These are phyloP conservation scores for Fusarium floridanum DNA, from an alignment of 2,329 filamentous ascomycete genomes.

Conservation along the genomic window DNA sequence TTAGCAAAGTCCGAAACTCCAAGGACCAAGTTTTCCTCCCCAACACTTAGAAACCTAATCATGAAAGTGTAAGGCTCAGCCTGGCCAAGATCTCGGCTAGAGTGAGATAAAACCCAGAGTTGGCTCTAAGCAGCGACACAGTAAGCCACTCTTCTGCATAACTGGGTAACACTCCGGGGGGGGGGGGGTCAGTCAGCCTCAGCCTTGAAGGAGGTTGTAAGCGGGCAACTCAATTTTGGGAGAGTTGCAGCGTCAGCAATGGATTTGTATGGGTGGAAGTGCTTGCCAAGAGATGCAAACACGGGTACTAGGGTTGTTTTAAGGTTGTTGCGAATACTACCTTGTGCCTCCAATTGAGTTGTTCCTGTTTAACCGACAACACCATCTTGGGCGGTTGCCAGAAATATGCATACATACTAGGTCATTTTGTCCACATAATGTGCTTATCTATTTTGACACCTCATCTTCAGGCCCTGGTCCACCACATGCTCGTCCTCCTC, in stretches of 20 bases:
- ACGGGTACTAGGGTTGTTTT: slow-evolving; percentile 17
- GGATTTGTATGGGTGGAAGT: not conserved
- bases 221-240: slow-evolving; percentile 12
- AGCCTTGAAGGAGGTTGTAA: slow-evolving; percentile 30
- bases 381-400: not conserved
- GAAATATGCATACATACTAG: not conserved
- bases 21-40: not conserved
- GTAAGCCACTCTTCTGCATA: slow-evolving; percentile 25
- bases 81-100: not conserved
- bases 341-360: not conserved
- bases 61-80: not conserved
- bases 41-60: not conserved
- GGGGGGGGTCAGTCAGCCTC: slow-evolving; percentile 28
- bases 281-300: slow-evolving; percentile 18
- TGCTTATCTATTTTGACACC: not conserved
- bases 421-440: not conserved
- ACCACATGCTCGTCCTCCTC: not conserved
- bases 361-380: not conserved
- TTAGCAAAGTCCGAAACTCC: not conserved
- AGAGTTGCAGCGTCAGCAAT: slow-evolving; percentile 14
- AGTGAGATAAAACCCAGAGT: not conserved
- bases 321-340: not conserved
- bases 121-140: slow-evolving; percentile 11
- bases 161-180: not conserved
- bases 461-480: not conserved